Conservation (phyloP, 2,329 filamentous ascomycete species). For the Pseudogymnoascus sp. region DNA sequence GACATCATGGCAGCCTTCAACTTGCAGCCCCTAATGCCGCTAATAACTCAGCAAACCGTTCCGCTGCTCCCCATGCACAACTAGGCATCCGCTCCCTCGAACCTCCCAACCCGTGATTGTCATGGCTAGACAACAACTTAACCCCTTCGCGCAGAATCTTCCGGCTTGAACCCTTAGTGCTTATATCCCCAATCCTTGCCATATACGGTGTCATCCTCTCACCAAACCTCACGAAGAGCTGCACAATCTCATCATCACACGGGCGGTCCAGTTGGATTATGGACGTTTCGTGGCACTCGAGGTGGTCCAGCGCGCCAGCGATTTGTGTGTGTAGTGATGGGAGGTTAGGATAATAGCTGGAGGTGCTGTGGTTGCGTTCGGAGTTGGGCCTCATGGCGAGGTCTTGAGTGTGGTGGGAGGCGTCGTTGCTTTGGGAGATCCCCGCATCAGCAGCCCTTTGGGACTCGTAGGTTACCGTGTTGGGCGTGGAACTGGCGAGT, state of each 20-base stretch:
- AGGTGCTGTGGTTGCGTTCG: background rate
- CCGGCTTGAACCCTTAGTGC: background rate
- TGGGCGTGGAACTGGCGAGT: background rate
- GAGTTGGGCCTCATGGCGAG: background rate
- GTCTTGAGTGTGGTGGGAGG: background rate
- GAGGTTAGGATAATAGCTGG: background rate
- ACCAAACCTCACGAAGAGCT: slow-evolving; percentile 14
- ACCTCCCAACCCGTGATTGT: background rate
- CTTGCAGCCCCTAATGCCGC: background rate
- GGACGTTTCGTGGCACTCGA: slow-evolving; percentile 8
- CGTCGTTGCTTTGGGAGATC: background rate
- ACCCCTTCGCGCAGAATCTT: slow-evolving; percentile 14
- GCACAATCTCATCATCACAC: slow-evolving; percentile 17
- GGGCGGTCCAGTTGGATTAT: slow-evolving; percentile 17
- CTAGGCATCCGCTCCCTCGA: background rate
- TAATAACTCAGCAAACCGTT: background rate
- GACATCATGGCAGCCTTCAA: background rate
- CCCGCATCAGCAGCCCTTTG: background rate
- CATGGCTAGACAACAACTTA: slow-evolving; percentile 10
- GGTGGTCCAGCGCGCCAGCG: background rate
- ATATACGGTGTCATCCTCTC: slow-evolving; percentile 14
- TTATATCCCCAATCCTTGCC: slow-evolving; percentile 15
- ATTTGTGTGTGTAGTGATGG: background rate
- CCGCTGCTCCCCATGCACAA: slow-evolving; percentile 6
- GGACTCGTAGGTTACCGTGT: background rate